Base-by-base conservation (phyloP, 1,139 yeast genomes). In the Ogataea hybrid region DNA sequence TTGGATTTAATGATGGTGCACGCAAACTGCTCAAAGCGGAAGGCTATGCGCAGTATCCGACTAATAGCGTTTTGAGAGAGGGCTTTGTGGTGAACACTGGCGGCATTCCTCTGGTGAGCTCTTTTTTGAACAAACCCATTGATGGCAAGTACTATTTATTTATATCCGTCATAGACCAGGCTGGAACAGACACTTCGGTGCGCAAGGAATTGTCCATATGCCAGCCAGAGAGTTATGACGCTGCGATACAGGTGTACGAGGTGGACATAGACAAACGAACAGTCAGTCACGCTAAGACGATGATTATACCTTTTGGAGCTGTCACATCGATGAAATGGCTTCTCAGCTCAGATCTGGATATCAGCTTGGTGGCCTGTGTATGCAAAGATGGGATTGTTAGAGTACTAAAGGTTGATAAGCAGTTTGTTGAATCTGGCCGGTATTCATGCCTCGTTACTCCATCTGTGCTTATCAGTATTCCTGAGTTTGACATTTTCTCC, bases 341-440 rank as follows among this genome's bases (percentile, higher is more conserved):
- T 1, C 44, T 58, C 16, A 51, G 63, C 6, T 42, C 56, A 5
- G 58, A 54, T 8, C 52, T 54, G 0, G 46, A 65, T 2, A 65
- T 81, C 8, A 73, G 77, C 4, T 59, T 77, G 0, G 53, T 84
- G 14, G 75, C 75, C 1, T 81, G 80, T 12, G 68, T 73, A 0
- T 81, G 77, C 51, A 79, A 79, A 32, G 87, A 83, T 58, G 95
- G 95, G 0, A 61, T 68, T 4, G 62, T 81, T 4, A 79, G 81
- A 42, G 57, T 84, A 3, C 58, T 85, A 36, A 73, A 73, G 41
- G 61, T 80, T 1, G 9, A 68, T 28, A 5, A 35, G 2, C 12
- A 33, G 3, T 51, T 56, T 16, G 25, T 54, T 0, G 22, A 37
- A 3, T 28, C 44, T 6, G 9, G 32, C 11, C 21, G 20, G 16